Evolutionary conservation across 2,329 filamentous ascomycete genomes (phyloP).

Genomic region (Aspergillus cejpii): DNA sequence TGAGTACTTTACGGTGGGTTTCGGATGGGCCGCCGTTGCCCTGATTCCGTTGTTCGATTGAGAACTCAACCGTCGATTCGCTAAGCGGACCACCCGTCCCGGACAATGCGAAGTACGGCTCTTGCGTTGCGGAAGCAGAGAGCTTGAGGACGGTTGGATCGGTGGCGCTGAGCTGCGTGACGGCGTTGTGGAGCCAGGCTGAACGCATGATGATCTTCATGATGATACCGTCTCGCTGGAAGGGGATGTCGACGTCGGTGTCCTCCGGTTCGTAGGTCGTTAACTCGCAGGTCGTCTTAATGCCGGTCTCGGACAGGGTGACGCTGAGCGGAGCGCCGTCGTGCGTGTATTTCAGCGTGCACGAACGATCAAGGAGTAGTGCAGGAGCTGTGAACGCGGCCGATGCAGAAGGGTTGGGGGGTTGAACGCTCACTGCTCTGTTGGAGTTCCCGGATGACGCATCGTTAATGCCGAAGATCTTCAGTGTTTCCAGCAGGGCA

Average conservation of each 20-base stretch:
- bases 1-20: constrained; percentile 28
- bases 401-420: constrained; percentile 39
- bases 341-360: constrained; percentile 69
- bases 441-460: constrained; percentile 38
- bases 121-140: constrained; percentile 51
- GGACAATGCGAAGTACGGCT: constrained; percentile 69
- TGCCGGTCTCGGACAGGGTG: constrained; percentile 74
- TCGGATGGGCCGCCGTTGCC: constrained; percentile 19
- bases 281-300: constrained; percentile 83
- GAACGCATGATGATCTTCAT: constrained; percentile 94
- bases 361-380: constrained; percentile 77
- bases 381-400: constrained; percentile 79
- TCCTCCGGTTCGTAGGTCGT: constrained; percentile 77
- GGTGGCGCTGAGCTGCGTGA: constrained; percentile 53
- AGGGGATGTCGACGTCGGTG: constrained; percentile 59
- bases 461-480: constrained; percentile 81
- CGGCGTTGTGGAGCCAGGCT: constrained; percentile 47
- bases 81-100: constrained; percentile 55
- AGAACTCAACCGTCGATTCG: constrained; percentile 56
- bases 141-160: constrained; percentile 68
- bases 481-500: constrained; percentile 84
- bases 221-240: constrained; percentile 68
- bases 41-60: constrained; percentile 39
- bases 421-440: constrained; percentile 26
- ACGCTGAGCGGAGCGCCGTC: constrained; percentile 75